Conservation (phyloP, 768 basidiomycete genomes). For the Kondoa subrosea region DNA sequence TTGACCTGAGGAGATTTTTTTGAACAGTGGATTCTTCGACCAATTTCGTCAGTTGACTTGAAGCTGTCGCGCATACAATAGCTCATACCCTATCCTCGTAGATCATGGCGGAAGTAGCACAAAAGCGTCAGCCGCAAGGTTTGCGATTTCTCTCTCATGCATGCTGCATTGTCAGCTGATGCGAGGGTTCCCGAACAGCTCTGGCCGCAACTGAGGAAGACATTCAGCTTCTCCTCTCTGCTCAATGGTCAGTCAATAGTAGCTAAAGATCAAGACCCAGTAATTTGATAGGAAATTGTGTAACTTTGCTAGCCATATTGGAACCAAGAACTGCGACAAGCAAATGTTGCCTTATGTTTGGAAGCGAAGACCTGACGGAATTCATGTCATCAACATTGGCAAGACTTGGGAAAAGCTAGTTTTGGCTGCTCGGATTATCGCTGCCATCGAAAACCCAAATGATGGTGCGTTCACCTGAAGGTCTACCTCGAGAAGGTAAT, state of each 20-base stretch:
- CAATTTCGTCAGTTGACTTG: no score
- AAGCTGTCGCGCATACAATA: not conserved
- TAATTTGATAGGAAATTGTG: not conserved
- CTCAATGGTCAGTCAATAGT: not conserved
- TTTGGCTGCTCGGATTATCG: constrained; percentile 90
- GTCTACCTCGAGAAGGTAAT: not conserved
- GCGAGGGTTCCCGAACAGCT: not conserved
- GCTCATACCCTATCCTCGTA: not conserved
- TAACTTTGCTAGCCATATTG: constrained; percentile 8
- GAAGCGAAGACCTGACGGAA: constrained; percentile 93
- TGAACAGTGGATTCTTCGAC: no score
- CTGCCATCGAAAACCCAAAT: constrained; percentile 77
- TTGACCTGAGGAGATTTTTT: no score
- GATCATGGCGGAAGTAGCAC: not conserved
- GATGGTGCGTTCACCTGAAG: constrained; percentile 44
- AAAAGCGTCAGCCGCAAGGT: not conserved
- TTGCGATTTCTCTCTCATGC: not conserved
- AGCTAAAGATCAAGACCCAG: not conserved
- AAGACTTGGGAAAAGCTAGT: constrained; percentile 99
- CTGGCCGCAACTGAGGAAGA: constrained; percentile 6
- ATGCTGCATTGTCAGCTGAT: not conserved
- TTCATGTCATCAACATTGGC: constrained; percentile 93
- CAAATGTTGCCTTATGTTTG: constrained; percentile 97
- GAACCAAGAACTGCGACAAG: constrained; percentile 98
- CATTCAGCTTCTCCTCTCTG: constrained; percentile 7